These are phyloP conservation scores for Trypanosoma scelopori DNA, from an alignment of 208 protist genomes.

Conservation along the genomic window DNA sequence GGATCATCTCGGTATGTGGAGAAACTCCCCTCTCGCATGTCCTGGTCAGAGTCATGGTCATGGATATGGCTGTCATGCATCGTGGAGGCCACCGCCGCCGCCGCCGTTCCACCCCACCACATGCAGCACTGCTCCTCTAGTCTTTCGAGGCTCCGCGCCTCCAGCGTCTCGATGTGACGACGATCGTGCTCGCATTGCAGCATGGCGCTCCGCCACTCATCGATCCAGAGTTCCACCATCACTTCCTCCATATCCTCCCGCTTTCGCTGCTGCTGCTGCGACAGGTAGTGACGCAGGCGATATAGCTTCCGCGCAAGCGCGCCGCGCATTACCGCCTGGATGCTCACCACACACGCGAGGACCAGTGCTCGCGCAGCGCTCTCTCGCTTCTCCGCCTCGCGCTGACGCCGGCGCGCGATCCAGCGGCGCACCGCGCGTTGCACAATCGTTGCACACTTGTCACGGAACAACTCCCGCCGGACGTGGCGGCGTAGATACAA, in stretches of 20 bases:
- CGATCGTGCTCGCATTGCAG: constrained; percentile 26
- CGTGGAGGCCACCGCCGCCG: too few species aligned
- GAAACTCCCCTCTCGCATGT: constrained; percentile 1
- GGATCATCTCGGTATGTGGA: constrained; percentile 23
- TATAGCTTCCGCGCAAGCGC: constrained; percentile 29
- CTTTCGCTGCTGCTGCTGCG: constrained; percentile 23
- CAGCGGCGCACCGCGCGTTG: constrained; percentile 42
- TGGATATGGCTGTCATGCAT: too few species aligned
- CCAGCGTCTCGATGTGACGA: constrained; percentile 18
- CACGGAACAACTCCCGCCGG: constrained; percentile 34
- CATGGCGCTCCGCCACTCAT: constrained; percentile 22
- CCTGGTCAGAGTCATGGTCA: not conserved
- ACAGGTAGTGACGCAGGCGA: constrained; percentile 10
- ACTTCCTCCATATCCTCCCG: constrained; percentile 56
- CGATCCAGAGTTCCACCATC: constrained; percentile 26
- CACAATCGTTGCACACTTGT: constrained; percentile 43
- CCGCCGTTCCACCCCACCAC: not conserved
- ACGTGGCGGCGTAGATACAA: constrained; percentile 33
- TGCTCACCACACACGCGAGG: constrained; percentile 12
- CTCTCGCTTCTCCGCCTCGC: constrained; percentile 24
- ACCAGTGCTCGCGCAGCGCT: constrained; percentile 22
- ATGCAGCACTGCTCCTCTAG: constrained; percentile 20
- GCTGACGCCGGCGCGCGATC: constrained; percentile 20
- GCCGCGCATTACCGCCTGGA: constrained; percentile 52
- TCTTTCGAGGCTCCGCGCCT: constrained; percentile 14